Evolutionary conservation across 2,329 filamentous ascomycete genomes (phyloP), one percentile per base, ranked within the genome.

Genomic region (Parasarocladium wereldwijsianum): DNA sequence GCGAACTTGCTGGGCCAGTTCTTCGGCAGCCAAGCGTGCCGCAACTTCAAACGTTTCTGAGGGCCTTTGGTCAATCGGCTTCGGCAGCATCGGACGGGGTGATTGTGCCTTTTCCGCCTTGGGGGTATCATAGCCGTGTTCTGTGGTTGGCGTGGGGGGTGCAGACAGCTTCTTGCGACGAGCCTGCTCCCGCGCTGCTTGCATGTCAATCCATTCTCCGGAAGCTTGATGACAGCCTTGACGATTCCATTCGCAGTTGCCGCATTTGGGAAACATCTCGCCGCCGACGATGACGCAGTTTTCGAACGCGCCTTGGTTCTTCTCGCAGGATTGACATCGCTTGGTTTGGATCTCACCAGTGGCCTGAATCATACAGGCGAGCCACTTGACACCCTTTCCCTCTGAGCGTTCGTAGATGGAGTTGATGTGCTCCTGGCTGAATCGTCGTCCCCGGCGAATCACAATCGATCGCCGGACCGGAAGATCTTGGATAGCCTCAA

Each of bases 211-310:
- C 19, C 24, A 26, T 14, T 35, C 34, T 5, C 26, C 43, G n/a
- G 43, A 43, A 2, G 44, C 45, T 9, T 42, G 45, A 24, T 52
- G 50, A 24, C 55, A 58, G 12, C 47, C 46, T 31, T 52, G 48
- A 3, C 50, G 51, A 35, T 57, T 59, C 62, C 62, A 66, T 38
- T 64, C 58, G 36, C 62, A 66, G 36, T 66, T 66, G 17, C 59
- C 62, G 34, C 62, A 66, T 17, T 58, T 56, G 4, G 54, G 53
- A 31, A 64, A 62, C 4, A 57, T 44, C 6, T 45, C 41, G 4
- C 50, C 54, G 5, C 52, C 54, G 10, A 62, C 43, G 15, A 58
- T 50, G 28, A 65, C 50, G 40, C 62, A 66, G 5, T 54, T 47
- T 2, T 54, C 51, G 37, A 62, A 66, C 0, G 54, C 53, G 0